Evolutionary conservation across 805 yeast genomes (phyloP).

Genomic region (Candida multigemmis): DNA sequence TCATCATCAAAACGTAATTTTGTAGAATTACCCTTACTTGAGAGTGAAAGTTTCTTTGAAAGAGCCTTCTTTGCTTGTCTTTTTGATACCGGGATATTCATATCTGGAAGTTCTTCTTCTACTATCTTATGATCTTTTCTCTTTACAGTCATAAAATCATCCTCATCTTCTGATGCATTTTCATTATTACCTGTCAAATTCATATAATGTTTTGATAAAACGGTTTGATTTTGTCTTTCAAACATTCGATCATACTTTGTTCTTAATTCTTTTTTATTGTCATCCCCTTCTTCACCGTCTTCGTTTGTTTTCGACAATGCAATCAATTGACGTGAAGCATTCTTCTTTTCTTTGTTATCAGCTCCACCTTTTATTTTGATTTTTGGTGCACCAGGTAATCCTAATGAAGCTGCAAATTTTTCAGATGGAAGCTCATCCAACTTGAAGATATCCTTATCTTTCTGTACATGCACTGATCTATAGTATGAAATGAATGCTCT

Average conservation of each 20-base stretch:
- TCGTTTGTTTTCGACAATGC: conserved; percentile 40
- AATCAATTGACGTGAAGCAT: conserved; percentile 64
- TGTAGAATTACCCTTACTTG: conserved; percentile 58
- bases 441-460: conserved; percentile 79
- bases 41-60: conserved; percentile 67
- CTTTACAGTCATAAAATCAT: conserved; percentile 75
- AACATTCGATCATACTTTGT: conserved; percentile 95
- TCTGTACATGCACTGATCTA: conserved; percentile 76
- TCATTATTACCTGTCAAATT: conserved; percentile 49
- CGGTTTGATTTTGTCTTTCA: conserved; percentile 88
- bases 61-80: conserved; percentile 79
- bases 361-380: conserved; percentile 55
- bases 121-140: conserved; percentile 64
- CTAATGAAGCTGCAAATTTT: conserved; percentile 77
- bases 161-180: conserved; percentile 35
- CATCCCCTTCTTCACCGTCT: conserved; percentile 49
- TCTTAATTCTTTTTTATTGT: conserved; percentile 41
- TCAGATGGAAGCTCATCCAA: conserved; percentile 72
- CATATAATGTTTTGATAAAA: conserved; percentile 80
- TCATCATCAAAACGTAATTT: conserved; percentile 90
- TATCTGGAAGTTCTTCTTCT: conserved; percentile 57
- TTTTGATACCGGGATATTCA: conserved; percentile 63
- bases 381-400: conserved; percentile 94
- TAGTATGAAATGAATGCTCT: conserved; percentile 91
- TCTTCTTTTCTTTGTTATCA: conserved; percentile 67